Evolutionary conservation across 306 rosid genomes (phyloP), one percentile per base, ranked within the genome.

Genomic region (Trifolium pratense): DNA sequence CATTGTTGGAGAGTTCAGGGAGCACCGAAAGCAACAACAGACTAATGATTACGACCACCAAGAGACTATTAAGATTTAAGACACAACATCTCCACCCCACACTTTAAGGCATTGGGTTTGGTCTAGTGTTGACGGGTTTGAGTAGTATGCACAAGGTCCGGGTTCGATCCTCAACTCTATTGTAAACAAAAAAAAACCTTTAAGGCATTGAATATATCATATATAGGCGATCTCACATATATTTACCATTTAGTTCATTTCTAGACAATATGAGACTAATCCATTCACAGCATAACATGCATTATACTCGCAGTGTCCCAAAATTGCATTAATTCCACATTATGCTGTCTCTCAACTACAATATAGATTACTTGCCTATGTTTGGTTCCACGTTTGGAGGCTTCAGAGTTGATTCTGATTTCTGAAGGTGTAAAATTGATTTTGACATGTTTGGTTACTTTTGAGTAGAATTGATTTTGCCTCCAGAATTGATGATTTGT

Each of bases 201-300:
- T 20, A 17, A 18, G 58, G 25, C 23, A 52, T 52, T 52, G 25
- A 18, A 52, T 52, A 51, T 17, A 52, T 52, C 57, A 17, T 17
- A 16, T 51, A 17, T 17, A 10, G 25, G 12, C 18, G 11, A 17
- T 25, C 12, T 51, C 5, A 3, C 57, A 14, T 46, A 52, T 52
- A 52, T 8, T 17, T 17, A 17, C 25, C 25, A 52, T 17, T 17
- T 8, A 52, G 11, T 20, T 52, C 23, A 52, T 52, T 52, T 1
- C 25, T 52, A 8, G 25, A 17, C 26, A 52, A 52, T 3, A 14
- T 18, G 59, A 4, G 5, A 52, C 59, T 52, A 52, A 52, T 14
- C 29, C 25, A 51, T 51, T 51, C 57, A 51, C 51, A 34, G 66
- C 48, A 17, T 39, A 36, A 66, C 15, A 43, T 34, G n/a, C 69